Percentiles rank a stretch among this genome's conserved stretches.
These are phyloP conservation scores for Sclerospora graminicola DNA, from an alignment of 352 stramenopile genomes.

Conservation along the genomic window DNA sequence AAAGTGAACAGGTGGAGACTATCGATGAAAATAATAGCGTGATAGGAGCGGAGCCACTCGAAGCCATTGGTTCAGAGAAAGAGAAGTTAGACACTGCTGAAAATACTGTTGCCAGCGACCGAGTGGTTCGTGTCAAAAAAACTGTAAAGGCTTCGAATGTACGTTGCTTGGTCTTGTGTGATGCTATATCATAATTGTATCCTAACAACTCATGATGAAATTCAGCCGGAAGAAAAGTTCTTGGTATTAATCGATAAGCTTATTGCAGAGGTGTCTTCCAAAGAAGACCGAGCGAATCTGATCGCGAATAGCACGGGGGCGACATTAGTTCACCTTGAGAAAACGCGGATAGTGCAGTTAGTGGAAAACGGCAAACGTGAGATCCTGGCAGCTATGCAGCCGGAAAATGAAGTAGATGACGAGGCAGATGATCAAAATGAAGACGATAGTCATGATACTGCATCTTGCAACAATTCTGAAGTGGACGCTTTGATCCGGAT, in stretches of 20 bases:
- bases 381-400: slow-evolving; percentile 26
- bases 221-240: slow-evolving; percentile 47
- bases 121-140: slow-evolving; percentile 9
- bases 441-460: slow-evolving; percentile 6
- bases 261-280: slow-evolving; percentile 52
- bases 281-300: slow-evolving; percentile 39
- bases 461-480: slow-evolving; percentile 29
- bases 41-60: neutral
- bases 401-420: slow-evolving; percentile 16
- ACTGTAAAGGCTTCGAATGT: slow-evolving; percentile 8
- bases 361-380: slow-evolving; percentile 48
- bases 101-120: neutral
- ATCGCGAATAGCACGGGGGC: slow-evolving; percentile 66
- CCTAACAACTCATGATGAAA: neutral
- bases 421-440: slow-evolving; percentile 12
- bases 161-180: slow-evolving; percentile 4
- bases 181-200: neutral
- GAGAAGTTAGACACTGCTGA: neutral
- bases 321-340: slow-evolving; percentile 65
- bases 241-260: slow-evolving; percentile 40
- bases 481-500: slow-evolving; percentile 60
- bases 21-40: slow-evolving; percentile 5
- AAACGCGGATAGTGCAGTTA: slow-evolving; percentile 51
- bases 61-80: neutral
- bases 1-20: slow-evolving; percentile 15